These are phyloP conservation scores for Magnolia officinalis DNA, from an alignment of 164 flowering plant species.

Conservation along the genomic window DNA sequence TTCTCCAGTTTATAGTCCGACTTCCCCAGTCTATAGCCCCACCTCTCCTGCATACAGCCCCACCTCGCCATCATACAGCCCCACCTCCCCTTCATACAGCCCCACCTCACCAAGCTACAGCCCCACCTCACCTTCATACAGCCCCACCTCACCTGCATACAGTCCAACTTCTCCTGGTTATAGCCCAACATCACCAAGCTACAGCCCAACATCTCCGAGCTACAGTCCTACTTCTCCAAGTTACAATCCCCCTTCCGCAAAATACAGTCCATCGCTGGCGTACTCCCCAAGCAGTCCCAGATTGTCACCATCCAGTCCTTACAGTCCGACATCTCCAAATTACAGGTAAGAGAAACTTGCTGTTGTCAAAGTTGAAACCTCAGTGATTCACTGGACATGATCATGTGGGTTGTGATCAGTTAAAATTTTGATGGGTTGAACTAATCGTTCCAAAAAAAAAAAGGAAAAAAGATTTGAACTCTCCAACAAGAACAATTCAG, in stretches of 20 bases:
- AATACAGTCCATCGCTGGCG: constrained; percentile 55
- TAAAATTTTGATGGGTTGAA: neutral
- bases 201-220: constrained; percentile 80
- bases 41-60: constrained; percentile 91
- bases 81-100: constrained; percentile 88
- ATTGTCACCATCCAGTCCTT: constrained; percentile 79
- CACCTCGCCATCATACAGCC: constrained; percentile 89
- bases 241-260: constrained; percentile 70
- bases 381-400: neutral
- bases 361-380: neutral
- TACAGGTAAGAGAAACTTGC: constrained; percentile 52
- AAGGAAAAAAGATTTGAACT: neutral
- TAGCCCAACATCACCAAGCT: constrained; percentile 81
- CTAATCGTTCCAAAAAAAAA: neutral
- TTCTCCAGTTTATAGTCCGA: constrained; percentile 82
- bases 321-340: constrained; percentile 87
- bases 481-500: neutral
- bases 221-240: constrained; percentile 82
- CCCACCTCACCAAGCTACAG: constrained; percentile 93
- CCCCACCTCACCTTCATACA: constrained; percentile 89
- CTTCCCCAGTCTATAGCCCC: constrained; percentile 86
- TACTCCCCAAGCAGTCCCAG: constrained; percentile 94
- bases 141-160: constrained; percentile 90
- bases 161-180: constrained; percentile 88
- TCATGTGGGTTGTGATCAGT: neutral